phyloP scores from a whole-genome alignment of 345 rosid species.

The Cardiospermum halicacabum region DNA sequence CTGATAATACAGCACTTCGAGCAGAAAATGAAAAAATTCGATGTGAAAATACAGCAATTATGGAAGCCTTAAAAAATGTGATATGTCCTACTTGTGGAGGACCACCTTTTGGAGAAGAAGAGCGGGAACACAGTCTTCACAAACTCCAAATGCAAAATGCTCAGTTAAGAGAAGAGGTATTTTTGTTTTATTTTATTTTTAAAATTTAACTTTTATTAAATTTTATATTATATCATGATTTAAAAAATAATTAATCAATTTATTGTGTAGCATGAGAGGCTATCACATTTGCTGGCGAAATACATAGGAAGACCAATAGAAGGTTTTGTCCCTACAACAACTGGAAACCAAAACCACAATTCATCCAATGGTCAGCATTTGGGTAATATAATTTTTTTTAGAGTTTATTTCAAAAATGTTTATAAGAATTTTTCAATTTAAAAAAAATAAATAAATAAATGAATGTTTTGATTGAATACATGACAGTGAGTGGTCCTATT shows the following conservation, averaged over 20 bases:
- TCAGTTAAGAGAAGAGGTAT: constrained; percentile 46
- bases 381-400: no score
- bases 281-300: constrained; percentile 28
- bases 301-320: constrained; percentile 32
- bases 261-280: constrained; percentile 44
- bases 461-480: no score
- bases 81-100: constrained; percentile 72
- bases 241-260: no score
- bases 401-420: no score
- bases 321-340: constrained; percentile 6
- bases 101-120: constrained; percentile 47
- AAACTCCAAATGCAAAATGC: constrained; percentile 43
- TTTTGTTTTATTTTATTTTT: neutral
- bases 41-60: constrained; percentile 45
- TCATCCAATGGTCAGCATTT: no score
- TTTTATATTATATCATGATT: no score
- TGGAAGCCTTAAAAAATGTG: constrained; percentile 46
- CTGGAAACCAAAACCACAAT: no score
- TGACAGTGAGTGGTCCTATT: no score
- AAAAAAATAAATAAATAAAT: no score
- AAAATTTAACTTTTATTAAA: neutral
- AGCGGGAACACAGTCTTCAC: constrained; percentile 30
- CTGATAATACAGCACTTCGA: constrained; percentile 44
- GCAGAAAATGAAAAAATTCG: constrained; percentile 52
- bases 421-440: no score